Base-by-base conservation (phyloP, 106 monocot species). In the Agapanthus africanus region DNA sequence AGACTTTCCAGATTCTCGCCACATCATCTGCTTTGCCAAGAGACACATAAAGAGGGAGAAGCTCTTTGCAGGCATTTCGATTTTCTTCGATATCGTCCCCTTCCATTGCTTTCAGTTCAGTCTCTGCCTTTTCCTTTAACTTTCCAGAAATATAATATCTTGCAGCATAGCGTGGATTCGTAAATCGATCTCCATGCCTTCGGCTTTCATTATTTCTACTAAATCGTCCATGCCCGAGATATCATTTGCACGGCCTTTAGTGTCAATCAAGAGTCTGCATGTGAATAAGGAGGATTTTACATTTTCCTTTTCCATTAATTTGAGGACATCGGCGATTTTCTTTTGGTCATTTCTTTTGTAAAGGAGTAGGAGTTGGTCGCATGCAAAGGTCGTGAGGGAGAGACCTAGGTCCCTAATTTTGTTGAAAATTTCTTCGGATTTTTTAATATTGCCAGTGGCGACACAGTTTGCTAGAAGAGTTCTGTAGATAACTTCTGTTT, bases 231-330 rank as follows among this genome's bases (percentile, higher is more conserved):
- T 91, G 16, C 84, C 85, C 30, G 72, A 44, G 62, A 95, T 86
- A 46, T 95, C 91, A 40, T 82, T 73, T 11, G 54, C 25, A 32
- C 69, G 67, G 11, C 94, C 94, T 76, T 95, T 95, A n/a, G 57
- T 71, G 49, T 95, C 91, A 41, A 95, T 81, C 61, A 95, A 78
- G 9, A 95, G 79, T 52, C 47, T 81, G 51, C 85, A 95, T 22
- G 94, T 95, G 70, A 91, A 78, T 15, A 76, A 61, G 59, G 81
- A 75, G 33, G 94, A 85, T 54, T 95, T 91, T 34, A 88, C 67
- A 74, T 88, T 78, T 70, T 95, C 88, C 71, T 85, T 88, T 66
- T 95, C 91, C 94, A 95, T 95, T 85, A 88, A 70, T 50, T 81
- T 41, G 18, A 95, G 73, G 8, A 91, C 85, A 82, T 91, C 91